phyloP scores from a whole-genome alignment of 345 rosid genomes.

The Balakata baccata region DNA sequence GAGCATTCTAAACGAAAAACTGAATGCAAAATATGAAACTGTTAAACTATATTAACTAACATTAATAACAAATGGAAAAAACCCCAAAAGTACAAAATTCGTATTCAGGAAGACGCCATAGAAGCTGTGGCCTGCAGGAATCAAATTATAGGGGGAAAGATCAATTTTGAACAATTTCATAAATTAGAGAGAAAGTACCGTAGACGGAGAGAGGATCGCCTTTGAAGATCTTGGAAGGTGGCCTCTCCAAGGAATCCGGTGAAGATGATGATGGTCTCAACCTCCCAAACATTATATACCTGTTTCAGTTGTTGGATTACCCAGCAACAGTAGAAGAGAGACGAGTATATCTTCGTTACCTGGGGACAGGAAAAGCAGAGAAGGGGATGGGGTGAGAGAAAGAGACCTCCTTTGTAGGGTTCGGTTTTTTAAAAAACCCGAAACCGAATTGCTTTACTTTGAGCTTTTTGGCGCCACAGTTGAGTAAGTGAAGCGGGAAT shows the following conservation, averaged over 20 bases:
- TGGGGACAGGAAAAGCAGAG: too few relatives aligned
- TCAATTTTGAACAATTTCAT: not conserved
- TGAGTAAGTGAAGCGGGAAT: not conserved
- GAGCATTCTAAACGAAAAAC: too few relatives aligned
- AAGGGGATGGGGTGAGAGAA: not conserved
- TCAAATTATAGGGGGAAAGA: not conserved
- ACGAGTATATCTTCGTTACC: not conserved
- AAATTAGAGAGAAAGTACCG: conserved; percentile 41
- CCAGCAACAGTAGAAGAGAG: too few relatives aligned
- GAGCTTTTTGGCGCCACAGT: conserved; percentile 32
- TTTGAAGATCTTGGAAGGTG: conserved; percentile 66
- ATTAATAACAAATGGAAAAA: not conserved
- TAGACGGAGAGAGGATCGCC: conserved; percentile 80
- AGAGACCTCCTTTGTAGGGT: not conserved
- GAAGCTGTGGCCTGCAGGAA: not conserved
- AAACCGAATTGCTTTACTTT: too few relatives aligned
- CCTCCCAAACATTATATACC: conserved; percentile 65
- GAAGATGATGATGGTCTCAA: conserved; percentile 61
- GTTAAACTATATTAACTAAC: not conserved
- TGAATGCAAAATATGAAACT: too few relatives aligned
- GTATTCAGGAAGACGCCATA: not conserved
- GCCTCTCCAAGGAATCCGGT: conserved; percentile 51
- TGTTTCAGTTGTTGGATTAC: not conserved
- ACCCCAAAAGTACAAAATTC: not conserved
- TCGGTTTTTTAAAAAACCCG: too few relatives aligned